Evolutionary conservation across 2,329 filamentous ascomycete species (phyloP).

Genomic region (Fulvia fulva): DNA sequence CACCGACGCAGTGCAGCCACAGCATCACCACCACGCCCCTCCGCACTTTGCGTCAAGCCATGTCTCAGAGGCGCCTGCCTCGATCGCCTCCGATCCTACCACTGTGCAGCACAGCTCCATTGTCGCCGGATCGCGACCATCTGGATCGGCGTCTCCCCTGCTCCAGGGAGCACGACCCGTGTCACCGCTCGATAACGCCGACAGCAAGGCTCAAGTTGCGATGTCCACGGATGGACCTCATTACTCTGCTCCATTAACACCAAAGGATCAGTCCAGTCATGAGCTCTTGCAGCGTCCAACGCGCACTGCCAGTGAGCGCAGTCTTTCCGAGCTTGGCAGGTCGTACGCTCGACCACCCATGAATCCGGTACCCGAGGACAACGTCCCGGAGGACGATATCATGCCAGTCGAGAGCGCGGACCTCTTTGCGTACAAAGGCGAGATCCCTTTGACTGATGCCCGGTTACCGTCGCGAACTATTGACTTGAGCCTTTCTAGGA

Average conservation of each 20-base stretch:
- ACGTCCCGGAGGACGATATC: slow-evolving; percentile 13
- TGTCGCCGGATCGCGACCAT: background rate
- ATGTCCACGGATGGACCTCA: background rate
- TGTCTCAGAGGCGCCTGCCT: background rate
- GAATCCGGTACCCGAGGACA: slow-evolving; percentile 26
- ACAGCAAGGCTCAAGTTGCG: background rate
- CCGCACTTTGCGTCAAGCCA: too few species aligned
- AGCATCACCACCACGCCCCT: too few species aligned
- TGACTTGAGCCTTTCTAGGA: slow-evolving; percentile 2
- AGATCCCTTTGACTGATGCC: slow-evolving; percentile 20
- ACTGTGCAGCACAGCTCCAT: background rate
- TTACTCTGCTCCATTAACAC: background rate
- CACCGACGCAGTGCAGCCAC: too few species aligned
- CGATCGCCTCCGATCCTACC: background rate
- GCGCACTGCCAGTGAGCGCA: slow-evolving; percentile 21
- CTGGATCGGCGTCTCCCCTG: background rate
- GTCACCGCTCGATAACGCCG: background rate
- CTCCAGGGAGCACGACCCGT: background rate
- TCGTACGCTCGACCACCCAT: slow-evolving; percentile 22
- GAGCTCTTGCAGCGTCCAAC: slow-evolving; percentile 2
- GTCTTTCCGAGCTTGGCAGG: slow-evolving; percentile 20
- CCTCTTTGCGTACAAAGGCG: slow-evolving; percentile 28
- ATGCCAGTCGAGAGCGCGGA: slow-evolving; percentile 10
- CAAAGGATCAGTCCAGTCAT: background rate
- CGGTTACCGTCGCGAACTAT: slow-evolving; percentile 10